Base-by-base conservation (phyloP, 306 rosid genomes). In the Betula pendula region DNA sequence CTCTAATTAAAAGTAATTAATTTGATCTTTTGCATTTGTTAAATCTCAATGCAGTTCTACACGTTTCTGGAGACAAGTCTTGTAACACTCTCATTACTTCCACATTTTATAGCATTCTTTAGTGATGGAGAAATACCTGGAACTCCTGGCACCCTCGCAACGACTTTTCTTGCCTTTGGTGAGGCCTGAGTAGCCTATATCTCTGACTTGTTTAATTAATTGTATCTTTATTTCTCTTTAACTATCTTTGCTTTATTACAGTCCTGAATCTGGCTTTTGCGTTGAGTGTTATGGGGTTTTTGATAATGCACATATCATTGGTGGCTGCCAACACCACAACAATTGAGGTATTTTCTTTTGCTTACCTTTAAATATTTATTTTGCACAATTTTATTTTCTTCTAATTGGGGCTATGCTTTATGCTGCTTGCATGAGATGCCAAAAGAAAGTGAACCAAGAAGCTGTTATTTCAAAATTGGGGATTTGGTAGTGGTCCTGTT, bases 91-190 rank as follows among this genome's bases (percentile, higher is more conserved):
- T 92, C 94, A 38, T 80, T 96, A 68, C 78, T 96, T 80, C 99
- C 99, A 0, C 90, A 96, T 78, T 93, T 96, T 75, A 84, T 91
- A 29, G 90, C 96, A 71, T 96, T 96, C 86, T 96, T 96, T 74
- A 92, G 96, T 63, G 98, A 96, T 59, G 96, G 86, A 68, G 99
- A 96, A 89, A 91, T 96, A 65, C 98, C 99, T 11, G 99, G 96
- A 73, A 81, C 97, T 15, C 99, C 99, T 60, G 90, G 99, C 70
- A 86, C 99, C 66, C 99, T 96, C 71, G 99, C 99, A 16, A 96
- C 98, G 24, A 96, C 99, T 74, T 96, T 96, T 85, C 95, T 96
- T 82, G 94, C 99, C 65, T 96, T 96, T 35, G 99, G 99, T 96
- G 86, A 77, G 85, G 44, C 75, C 66, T 52, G 65, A 69, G 56